phyloP scores from a whole-genome alignment of 805 yeast species.

The Nakazawaea molendinolei region DNA sequence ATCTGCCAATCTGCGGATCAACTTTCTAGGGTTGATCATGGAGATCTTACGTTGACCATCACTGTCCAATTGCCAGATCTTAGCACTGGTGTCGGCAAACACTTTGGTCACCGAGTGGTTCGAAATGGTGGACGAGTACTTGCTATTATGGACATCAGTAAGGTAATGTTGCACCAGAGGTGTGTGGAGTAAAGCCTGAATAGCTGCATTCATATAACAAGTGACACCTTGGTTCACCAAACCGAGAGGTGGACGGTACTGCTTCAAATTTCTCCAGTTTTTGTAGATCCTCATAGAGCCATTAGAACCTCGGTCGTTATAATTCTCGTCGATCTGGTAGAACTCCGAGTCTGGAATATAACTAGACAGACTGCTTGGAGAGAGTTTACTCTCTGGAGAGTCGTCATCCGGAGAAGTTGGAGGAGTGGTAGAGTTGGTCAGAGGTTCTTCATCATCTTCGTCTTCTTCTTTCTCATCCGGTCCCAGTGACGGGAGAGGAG shows the following conservation, averaged over 20 bases:
- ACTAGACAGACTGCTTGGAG: constrained; percentile 22
- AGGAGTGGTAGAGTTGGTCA: constrained; percentile 16
- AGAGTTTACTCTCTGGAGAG: constrained; percentile 17
- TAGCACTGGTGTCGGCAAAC: constrained; percentile 60
- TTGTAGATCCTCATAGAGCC: constrained; percentile 53
- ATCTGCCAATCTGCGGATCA: constrained; percentile 67
- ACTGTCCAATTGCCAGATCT: constrained; percentile 61
- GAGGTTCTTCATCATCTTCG: constrained; percentile 19
- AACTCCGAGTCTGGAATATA: constrained; percentile 36
- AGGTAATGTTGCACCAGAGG: constrained; percentile 88
- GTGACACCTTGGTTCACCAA: constrained; percentile 89
- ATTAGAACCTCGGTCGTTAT: constrained; percentile 59
- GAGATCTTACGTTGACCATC: constrained; percentile 29
- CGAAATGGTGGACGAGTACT: constrained; percentile 38
- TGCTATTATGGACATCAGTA: constrained; percentile 52
- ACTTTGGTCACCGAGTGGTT: constrained; percentile 56
- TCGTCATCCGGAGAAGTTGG: constrained; percentile 27
- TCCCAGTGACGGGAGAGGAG: constrained; percentile 1
- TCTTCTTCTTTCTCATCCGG: constrained; percentile 13
- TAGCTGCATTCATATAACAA: constrained; percentile 93
- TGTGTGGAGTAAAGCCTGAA: constrained; percentile 83
- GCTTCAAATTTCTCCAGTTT: constrained; percentile 57
- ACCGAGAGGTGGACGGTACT: constrained; percentile 58
- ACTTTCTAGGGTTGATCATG: constrained; percentile 67
- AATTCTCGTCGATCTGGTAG: constrained; percentile 50